Base-by-base conservation (phyloP, 768 basidiomycete genomes). In the Kwoniella pini region DNA sequence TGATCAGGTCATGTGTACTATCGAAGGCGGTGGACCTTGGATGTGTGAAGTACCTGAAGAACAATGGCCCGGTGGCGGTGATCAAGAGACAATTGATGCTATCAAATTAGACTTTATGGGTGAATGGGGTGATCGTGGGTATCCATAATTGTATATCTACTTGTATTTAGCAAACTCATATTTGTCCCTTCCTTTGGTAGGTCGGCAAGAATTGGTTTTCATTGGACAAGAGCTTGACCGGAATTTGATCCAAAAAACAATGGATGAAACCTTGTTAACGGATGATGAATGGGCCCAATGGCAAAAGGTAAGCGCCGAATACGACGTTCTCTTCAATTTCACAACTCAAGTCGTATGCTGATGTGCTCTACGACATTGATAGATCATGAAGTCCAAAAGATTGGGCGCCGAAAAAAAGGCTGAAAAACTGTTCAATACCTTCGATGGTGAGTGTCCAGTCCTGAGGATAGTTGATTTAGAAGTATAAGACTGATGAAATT, bases 111-210 rank as follows among this genome's bases (percentile, higher is more conserved):
- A 79, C 55, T 77, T 79, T 26, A 39, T 70, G 24, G 77, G 76
- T 3, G 45, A 58, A 21, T 79, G 79, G 79, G 77, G 76, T 12
- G 79, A 79, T 65, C 68, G 79, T 43, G 58, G 70, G 9, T 74
- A 62, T n/a, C n/a, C n/a, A n/a, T n/a, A n/a, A n/a, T n/a, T n/a
- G n/a, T n/a, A n/a, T n/a, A n/a, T n/a, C n/a, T n/a, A n/a, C n/a
- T n/a, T n/a, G n/a, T n/a, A n/a, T n/a, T n/a, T n/a, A n/a, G n/a
- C n/a, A n/a, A n/a, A n/a, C n/a, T n/a, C n/a, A n/a, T n/a, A n/a
- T n/a, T n/a, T n/a, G n/a, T n/a, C n/a, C n/a, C n/a, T n/a, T n/a
- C 19, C 9, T 44, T 48, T 10, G 26, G 33, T 28, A 55, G 56
- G 44, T 40, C 46, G 57, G 49, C 57, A 63, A 51, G 56, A 74